Evolutionary conservation across 768 basidiomycete species (phyloP), one percentile per base, ranked within the genome.

Genomic region (Pholiota conissans): DNA sequence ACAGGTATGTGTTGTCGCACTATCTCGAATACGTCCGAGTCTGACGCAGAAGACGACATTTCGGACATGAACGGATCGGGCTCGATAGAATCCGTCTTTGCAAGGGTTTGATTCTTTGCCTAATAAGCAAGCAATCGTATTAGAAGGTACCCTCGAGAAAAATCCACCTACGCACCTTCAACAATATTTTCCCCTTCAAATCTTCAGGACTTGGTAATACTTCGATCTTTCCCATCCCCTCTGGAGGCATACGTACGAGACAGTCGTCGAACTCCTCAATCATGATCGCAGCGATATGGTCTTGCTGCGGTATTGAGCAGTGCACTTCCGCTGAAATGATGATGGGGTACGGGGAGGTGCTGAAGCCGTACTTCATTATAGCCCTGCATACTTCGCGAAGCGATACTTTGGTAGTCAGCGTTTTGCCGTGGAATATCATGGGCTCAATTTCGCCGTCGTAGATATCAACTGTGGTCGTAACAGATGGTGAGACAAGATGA

Each of bases 241-340:
- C 79, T 5, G 71, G 64, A 0, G 74, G 74, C 2, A 74, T 74
- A 29, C 71, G 67, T 14, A 82, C 62, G 2, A 82, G 67, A 2
- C 69, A 60, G 35, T 79, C 76, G 2, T 79, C 79, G 56, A 81
- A 81, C 0, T 71, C 73, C 37, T 76, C 73, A 0, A 37, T 84
- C 84, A 98, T 84, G 65, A 95, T 93, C 2, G 77, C 66, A 0
- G 84, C 94, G 13, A 97, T 78, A 67, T 79, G 78, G 34, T 90
- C 89, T 69, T 98, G 95, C 68, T 95, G 91, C 26, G 77, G 72
- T 14, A 93, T 56, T 0, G 82, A 77, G 69, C 93, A 96, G 66
- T 96, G 95, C 1, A 95, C 82, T 74, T 98, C 95, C 11, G 94
- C 91, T 2, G 93, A 95, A 54, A 98, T 89, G 66, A 98, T 85